A percentile compares a stretch with the other conserved stretches of the same genome.
Evolutionary conservation across 352 stramenopile species (phyloP).

Genomic region (Globisporangium solare): DNA sequence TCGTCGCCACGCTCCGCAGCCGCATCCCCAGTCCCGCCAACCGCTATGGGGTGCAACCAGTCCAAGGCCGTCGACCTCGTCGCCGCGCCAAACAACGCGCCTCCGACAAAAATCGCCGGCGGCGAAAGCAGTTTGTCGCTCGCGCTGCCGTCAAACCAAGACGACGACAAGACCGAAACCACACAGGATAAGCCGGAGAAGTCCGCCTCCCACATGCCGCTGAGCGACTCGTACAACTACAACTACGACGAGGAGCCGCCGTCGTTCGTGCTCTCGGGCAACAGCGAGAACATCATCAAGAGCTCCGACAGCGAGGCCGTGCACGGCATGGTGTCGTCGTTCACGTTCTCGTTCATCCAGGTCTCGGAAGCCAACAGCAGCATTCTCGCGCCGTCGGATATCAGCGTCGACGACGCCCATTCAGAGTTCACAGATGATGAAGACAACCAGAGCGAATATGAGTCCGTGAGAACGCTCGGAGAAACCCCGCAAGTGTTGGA

Average conservation of each 20-base stretch:
- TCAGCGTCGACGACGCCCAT: conserved; percentile 6
- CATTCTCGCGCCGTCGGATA: conserved; percentile 13
- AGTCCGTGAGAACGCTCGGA: conserved; percentile 11
- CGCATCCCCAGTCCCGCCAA: background rate
- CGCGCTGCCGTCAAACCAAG: background rate
- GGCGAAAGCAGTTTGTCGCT: background rate
- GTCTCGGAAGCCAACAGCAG: conserved; percentile 35
- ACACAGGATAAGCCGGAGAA: conserved; percentile 9
- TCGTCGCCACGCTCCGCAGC: background rate
- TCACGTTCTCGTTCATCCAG: conserved; percentile 75
- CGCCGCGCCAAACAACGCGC: background rate
- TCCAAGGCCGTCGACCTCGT: conserved; percentile 32
- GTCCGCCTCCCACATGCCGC: background rate
- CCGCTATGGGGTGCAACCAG: conserved; percentile 55
- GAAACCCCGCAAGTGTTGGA: conserved; percentile 21
- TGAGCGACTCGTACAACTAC: conserved; percentile 22
- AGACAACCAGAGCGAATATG: conserved; percentile 1
- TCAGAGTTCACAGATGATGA: conserved; percentile 7
- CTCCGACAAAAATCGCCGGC: background rate
- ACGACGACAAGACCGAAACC: conserved; percentile 10
- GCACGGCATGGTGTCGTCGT: conserved; percentile 47
- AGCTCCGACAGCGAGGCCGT: conserved; percentile 56
- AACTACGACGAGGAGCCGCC: conserved; percentile 28
- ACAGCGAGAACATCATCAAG: conserved; percentile 27
- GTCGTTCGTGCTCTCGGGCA: conserved; percentile 46